phyloP scores from a whole-genome alignment of 225 moss, liverwort and hornwort species.

The Marchantia polymorpha region DNA sequence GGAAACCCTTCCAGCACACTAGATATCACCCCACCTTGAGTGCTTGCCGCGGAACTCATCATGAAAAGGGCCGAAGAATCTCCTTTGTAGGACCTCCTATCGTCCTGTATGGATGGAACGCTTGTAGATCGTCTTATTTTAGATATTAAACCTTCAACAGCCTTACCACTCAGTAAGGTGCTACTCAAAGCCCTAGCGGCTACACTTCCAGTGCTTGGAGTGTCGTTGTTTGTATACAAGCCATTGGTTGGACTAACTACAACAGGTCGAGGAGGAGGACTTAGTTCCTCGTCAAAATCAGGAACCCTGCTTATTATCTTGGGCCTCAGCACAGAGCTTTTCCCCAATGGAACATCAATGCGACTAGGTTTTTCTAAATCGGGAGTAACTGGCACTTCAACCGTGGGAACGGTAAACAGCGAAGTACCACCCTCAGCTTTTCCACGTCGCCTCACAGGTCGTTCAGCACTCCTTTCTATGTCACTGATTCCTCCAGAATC shows the following conservation, averaged over 20 bases:
- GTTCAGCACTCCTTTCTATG: constrained; percentile 61
- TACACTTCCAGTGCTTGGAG: constrained; percentile 37
- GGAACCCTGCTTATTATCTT: constrained; percentile 43
- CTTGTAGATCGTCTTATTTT: constrained; percentile 76
- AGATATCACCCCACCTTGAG: constrained; percentile 45
- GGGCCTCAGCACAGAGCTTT: constrained; percentile 54
- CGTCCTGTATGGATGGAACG: constrained; percentile 54
- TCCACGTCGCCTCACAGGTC: constrained; percentile 73
- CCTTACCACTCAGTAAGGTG: constrained; percentile 58
- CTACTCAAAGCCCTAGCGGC: constrained; percentile 70
- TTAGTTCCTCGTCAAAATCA: constrained; percentile 26
- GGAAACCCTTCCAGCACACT: constrained; percentile 73
- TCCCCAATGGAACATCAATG: constrained; percentile 50
- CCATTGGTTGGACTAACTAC: constrained; percentile 47
- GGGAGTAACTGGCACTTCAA: constrained; percentile 23
- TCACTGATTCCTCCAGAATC: constrained; percentile 44
- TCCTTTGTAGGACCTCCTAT: constrained; percentile 44
- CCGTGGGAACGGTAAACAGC: constrained; percentile 13
- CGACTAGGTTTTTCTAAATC: constrained; percentile 45
- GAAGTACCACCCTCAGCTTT: constrained; percentile 52
- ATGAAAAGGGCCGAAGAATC: constrained; percentile 41
- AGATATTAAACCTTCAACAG: constrained; percentile 76
- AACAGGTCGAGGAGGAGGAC: constrained; percentile 22
- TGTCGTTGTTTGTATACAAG: constrained; percentile 53
- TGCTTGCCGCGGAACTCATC: constrained; percentile 28